phyloP scores from a whole-genome alignment of 2,329 filamentous ascomycete genomes.

The Calonectria honghensis region DNA sequence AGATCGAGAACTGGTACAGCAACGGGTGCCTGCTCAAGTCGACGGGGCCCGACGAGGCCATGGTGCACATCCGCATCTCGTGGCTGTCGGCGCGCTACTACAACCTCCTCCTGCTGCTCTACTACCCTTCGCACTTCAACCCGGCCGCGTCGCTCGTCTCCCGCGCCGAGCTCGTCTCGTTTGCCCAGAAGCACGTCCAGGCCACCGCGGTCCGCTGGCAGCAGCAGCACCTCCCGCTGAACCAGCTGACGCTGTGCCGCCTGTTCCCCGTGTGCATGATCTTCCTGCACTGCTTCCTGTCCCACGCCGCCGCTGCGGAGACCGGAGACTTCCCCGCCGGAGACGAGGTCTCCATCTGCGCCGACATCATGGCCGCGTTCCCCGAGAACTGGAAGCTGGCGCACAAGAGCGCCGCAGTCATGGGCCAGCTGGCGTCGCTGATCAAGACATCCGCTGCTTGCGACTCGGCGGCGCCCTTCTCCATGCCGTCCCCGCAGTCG shows the following conservation, averaged over 20 bases:
- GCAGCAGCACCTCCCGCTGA: conserved; percentile 65
- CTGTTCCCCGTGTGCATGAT: conserved; percentile 61
- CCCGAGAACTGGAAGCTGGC: conserved; percentile 59
- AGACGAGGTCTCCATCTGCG: conserved; percentile 59
- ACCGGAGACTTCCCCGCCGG: conserved; percentile 52
- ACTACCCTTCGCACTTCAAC: conserved; percentile 65
- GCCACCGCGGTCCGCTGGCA: conserved; percentile 63
- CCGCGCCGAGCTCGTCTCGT: conserved; percentile 59
- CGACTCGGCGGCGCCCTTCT: conserved; percentile 14
- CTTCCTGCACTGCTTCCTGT: conserved; percentile 56
- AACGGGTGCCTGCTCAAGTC: conserved; percentile 63
- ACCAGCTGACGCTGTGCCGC: conserved; percentile 64
- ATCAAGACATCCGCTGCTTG: conserved; percentile 35
- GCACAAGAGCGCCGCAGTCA: conserved; percentile 58
- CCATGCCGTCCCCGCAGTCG: background rate
- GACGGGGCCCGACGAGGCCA: conserved; percentile 61
- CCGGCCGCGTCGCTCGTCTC: conserved; percentile 56
- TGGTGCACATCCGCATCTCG: conserved; percentile 64
- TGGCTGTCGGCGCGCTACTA: conserved; percentile 65
- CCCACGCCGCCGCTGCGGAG: background rate
- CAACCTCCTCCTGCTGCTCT: conserved; percentile 63
- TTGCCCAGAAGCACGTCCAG: conserved; percentile 65
- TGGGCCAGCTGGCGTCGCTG: conserved; percentile 51
- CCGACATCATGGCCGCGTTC: conserved; percentile 62
- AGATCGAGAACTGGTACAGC: conserved; percentile 67